A percentile compares a stretch with the other conserved stretches of the same genome.
These are phyloP conservation scores for Rhinocladiella similis DNA, from an alignment of 2,329 filamentous ascomycete species.

Conservation along the genomic window DNA sequence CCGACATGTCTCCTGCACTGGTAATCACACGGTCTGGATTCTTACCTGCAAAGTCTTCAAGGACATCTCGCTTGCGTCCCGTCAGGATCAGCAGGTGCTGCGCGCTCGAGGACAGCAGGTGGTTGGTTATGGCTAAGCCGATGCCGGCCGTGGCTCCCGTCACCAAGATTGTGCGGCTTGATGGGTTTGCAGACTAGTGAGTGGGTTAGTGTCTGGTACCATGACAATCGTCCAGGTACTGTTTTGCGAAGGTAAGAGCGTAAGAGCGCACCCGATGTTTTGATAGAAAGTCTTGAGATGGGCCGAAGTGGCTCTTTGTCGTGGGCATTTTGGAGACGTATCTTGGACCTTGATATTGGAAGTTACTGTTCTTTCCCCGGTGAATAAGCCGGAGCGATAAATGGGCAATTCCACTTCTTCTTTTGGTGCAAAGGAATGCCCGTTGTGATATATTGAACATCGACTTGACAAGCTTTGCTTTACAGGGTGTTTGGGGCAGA, in stretches of 20 bases:
- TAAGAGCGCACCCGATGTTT: not conserved
- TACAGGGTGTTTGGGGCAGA: too few species aligned
- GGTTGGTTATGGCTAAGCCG: constrained; percentile 60
- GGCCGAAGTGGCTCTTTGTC: not conserved
- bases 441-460: too few species aligned
- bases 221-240: too few species aligned
- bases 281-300: not conserved
- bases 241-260: not conserved
- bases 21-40: constrained; percentile 57
- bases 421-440: too few species aligned
- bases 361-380: not conserved
- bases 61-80: constrained; percentile 56
- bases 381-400: not conserved
- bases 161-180: constrained; percentile 56
- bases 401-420: too few species aligned
- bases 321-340: not conserved
- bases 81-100: constrained; percentile 59
- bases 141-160: constrained; percentile 66
- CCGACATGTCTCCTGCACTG: constrained; percentile 58
- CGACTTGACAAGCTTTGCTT: too few species aligned
- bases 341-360: too few species aligned
- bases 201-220: too few species aligned
- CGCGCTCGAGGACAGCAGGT: constrained; percentile 53
- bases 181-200: constrained; percentile 11
- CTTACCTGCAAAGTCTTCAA: constrained; percentile 54